Percentiles rank a stretch among this genome's conserved stretches.
phyloP scores from a whole-genome alignment of 768 basidiomycete genomes.

The Macrocybe gigantea region DNA sequence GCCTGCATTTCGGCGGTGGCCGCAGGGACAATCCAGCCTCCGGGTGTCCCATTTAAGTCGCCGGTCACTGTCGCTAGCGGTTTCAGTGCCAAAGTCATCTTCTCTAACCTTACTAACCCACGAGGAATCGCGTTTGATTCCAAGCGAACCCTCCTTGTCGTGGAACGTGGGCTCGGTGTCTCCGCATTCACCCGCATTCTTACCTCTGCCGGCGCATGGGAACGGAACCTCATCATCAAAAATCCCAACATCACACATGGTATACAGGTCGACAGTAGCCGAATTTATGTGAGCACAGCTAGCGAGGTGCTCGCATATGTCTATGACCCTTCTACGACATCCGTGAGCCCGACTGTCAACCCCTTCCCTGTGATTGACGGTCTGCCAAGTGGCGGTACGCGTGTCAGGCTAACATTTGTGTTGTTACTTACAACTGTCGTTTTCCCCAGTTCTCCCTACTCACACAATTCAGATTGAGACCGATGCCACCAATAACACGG shows the following conservation, averaged over 20 bases:
- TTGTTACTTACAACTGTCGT: not conserved
- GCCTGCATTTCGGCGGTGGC: no score
- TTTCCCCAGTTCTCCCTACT: slow-evolving; percentile 32
- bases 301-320: slow-evolving; percentile 25
- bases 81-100: slow-evolving; percentile 28
- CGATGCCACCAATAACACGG: slow-evolving; percentile 6
- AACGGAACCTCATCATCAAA: slow-evolving; percentile 29
- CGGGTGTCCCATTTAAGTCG: slow-evolving; percentile 23
- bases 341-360: slow-evolving; percentile 12
- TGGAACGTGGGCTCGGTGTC: slow-evolving; percentile 37
- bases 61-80: slow-evolving; percentile 30
- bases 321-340: slow-evolving; percentile 27
- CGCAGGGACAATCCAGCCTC: no score
- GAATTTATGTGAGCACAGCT: slow-evolving; percentile 34
- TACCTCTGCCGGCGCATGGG: slow-evolving; percentile 20
- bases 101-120: slow-evolving; percentile 35
- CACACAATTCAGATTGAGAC: slow-evolving; percentile 32
- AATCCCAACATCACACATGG: slow-evolving; percentile 35
- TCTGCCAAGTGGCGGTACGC: slow-evolving; percentile 35
- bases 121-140: slow-evolving; percentile 36
- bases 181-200: slow-evolving; percentile 25
- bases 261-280: slow-evolving; percentile 28
- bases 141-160: slow-evolving; percentile 31
- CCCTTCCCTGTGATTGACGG: slow-evolving; percentile 22
- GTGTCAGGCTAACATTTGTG: slow-evolving; percentile 1